These are phyloP conservation scores for Serendipita sp. DNA, from an alignment of 768 basidiomycete genomes.

Conservation along the genomic window DNA sequence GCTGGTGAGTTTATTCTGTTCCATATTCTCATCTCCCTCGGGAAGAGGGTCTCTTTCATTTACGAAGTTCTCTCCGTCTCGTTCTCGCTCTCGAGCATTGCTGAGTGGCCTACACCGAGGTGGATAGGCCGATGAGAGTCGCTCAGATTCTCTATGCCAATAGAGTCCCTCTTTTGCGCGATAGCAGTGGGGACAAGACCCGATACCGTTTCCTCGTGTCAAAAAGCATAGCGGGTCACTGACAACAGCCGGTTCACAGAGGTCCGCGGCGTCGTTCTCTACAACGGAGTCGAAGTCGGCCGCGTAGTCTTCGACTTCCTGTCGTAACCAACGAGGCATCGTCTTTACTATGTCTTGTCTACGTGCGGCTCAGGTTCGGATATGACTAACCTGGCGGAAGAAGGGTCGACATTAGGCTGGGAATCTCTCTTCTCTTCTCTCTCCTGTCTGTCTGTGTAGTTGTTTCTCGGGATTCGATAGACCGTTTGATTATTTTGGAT, in stretches of 20 bases:
- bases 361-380: background rate
- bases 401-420: too few relatives aligned
- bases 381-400: background rate
- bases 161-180: background rate
- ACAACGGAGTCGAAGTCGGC: slow-evolving; percentile 67
- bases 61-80: background rate
- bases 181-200: background rate
- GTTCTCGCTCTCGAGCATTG: background rate
- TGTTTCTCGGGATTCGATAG: too few relatives aligned
- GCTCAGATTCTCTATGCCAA: too few relatives aligned
- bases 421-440: too few relatives aligned
- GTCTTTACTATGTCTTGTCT: too few relatives aligned
- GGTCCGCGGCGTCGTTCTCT: slow-evolving; percentile 63
- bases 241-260: slow-evolving; percentile 22
- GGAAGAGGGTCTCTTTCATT: too few relatives aligned
- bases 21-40: background rate
- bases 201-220: background rate
- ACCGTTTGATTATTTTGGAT: too few relatives aligned
- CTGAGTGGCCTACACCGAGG: background rate
- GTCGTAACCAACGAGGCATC: slow-evolving; percentile 5
- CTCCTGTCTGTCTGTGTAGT: too few relatives aligned
- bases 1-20: slow-evolving; percentile 19
- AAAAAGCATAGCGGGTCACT: background rate
- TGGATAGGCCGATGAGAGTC: background rate
- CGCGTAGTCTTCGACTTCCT: slow-evolving; percentile 47